Base-by-base conservation (phyloP, 163 green algal species). In the Prototheca cutis region DNA sequence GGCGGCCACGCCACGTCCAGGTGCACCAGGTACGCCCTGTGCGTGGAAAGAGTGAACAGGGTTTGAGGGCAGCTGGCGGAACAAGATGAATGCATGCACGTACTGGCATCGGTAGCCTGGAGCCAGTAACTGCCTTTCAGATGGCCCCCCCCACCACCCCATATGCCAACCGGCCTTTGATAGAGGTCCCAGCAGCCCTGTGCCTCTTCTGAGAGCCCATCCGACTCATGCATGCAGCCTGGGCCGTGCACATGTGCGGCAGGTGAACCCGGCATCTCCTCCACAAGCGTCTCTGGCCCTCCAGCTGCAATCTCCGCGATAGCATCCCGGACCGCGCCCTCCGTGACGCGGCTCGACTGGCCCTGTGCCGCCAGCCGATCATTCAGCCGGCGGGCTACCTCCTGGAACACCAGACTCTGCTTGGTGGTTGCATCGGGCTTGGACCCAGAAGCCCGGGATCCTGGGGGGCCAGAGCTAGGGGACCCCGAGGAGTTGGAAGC, bases 1-100 rank as follows among this genome's bases (percentile, higher is more conserved):
- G 62, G 68, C 1, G 60, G 61, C 17, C 48, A 66, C 23, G 54
- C 33, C n/a, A 61, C 0, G 57, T 75, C 68, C 25, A 57, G 21
- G 42, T 61, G 55, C 18, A 32, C 24, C 4, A 63, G 28, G 47
- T 65, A 75, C 17, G 60, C 55, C 3, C 55, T 53, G 25, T 53
- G 39, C 19, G n/a, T 13, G 18, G 15, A 27, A 21, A 2, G n/a
- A 53, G 15, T 30, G 19, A 13, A 53, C 15, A 21, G 47, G 47
- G n/a, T 17, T 25, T 53, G 47, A 53, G 47, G 19, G 18, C 10
- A 55, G 27, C 1, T 34, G 48, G n/a, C n/a, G 6, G 42, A 51
- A 0, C 42, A 51, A 21, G 42, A 33, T 21, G n/a, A 55, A 55
- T 32, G 1, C 25, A 55, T 39, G 8, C 10, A 33, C 25, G 19